A percentile compares a stretch with the other conserved stretches of the same genome.
Evolutionary conservation across 2,329 filamentous ascomycete genomes (phyloP).

Genomic region (Orbilia blumenaviensis): DNA sequence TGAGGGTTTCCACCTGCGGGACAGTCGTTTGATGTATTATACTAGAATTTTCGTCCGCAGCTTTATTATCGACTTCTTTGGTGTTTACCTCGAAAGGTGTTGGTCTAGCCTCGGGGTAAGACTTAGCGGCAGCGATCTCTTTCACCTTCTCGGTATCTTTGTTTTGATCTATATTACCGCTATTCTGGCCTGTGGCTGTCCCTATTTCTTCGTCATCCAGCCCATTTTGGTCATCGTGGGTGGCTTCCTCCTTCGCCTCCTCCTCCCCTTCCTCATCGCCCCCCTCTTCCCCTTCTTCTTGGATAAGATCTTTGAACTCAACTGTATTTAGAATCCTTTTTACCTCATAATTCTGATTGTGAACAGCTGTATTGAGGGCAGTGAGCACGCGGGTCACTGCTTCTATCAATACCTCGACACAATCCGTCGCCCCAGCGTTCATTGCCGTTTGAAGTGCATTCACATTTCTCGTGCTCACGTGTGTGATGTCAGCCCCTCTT

Average conservation of each 20-base stretch:
- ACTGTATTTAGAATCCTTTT: conserved; percentile 58
- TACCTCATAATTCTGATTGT: conserved; percentile 58
- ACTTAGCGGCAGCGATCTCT: too few relatives aligned
- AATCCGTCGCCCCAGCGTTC: conserved; percentile 56
- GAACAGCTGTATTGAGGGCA: conserved; percentile 59
- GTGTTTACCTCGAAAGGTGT: too few relatives aligned
- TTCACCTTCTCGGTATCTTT: neutral
- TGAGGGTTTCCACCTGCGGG: neutral
- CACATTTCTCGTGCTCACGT: conserved; percentile 58
- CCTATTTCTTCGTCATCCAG: neutral
- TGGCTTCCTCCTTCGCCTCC: neutral
- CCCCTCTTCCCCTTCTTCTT: neutral
- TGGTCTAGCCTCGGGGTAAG: too few relatives aligned
- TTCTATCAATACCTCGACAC: conserved; percentile 59
- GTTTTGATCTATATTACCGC: neutral
- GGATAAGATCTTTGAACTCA: conserved; percentile 52
- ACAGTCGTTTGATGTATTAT: neutral
- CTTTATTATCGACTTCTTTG: neutral
- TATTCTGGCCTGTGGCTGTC: neutral
- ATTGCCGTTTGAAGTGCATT: conserved; percentile 60
- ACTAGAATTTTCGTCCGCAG: neutral
- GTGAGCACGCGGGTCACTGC: conserved; percentile 59
- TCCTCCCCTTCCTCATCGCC: neutral
- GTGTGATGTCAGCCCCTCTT: conserved; percentile 61
- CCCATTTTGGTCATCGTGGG: neutral